Evolutionary conservation across 148 eudicot genomes (phyloP), one percentile per base, ranked within the genome.

Genomic region (Salicornia ramosissima): DNA sequence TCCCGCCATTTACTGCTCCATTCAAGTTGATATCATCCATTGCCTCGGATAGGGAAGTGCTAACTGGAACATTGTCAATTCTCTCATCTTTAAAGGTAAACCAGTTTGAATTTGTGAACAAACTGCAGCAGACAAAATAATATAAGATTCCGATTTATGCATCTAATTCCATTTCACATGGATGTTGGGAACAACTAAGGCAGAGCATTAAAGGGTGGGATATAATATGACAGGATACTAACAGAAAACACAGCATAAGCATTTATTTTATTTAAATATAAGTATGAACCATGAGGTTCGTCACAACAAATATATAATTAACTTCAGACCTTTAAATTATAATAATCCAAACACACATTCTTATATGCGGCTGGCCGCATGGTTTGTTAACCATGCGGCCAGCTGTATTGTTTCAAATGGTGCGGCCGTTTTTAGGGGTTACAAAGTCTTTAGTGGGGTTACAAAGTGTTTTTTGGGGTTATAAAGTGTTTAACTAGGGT

Each of bases 21-120:
- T 85, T 84, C 64, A 90, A 69, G 84, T 82, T 87, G 46, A 90
- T 78, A 52, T 87, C 92, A 30, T 93, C 96, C 89, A 90, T 84
- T 46, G 73, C 77, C 39, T 88, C 89, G 43, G 84, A 76, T n/a
- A 82, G 67, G 39, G 95, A 81, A 56, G 89, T 76, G 68, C 84
- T 77, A 74, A 78, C 82, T 36, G 89, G 71, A 43, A 86, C 78
- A 75, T 75, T 73, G 22, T 82, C 86, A 36, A 61, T 75, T 75
- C 83, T 82, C 55, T 93, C 89, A 25, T 88, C 96, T 83, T 88
- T 88, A 84, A 90, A 90, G 47, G 96, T 83, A 85, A 93, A 90
- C 98, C 98, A 93, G 73, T 93, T 84, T 67, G 98, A 93, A 78
- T 90, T 93, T 34, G 98, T 93, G 79, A 93, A 93, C 85, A 90